phyloP scores from a whole-genome alignment of 1,139 yeast species.

The Pneumocystis canis region DNA sequence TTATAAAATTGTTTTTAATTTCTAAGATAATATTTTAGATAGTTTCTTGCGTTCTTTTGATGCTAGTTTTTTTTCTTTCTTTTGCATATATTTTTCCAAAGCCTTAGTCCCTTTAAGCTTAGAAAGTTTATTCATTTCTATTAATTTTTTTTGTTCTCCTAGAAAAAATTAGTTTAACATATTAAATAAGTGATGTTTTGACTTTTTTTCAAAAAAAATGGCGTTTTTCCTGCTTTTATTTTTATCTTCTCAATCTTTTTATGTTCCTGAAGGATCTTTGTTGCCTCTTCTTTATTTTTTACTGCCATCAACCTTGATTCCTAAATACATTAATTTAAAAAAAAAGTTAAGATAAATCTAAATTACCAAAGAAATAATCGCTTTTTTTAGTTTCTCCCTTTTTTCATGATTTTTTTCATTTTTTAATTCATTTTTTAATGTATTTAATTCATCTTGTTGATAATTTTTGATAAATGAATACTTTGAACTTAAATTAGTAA shows the following conservation, averaged over 20 bases:
- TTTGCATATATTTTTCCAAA: conserved; percentile 72
- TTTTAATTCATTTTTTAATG: conserved; percentile 42
- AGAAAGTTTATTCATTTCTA: conserved; percentile 80
- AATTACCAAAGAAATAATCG: conserved; percentile 7
- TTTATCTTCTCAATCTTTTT: conserved; percentile 35
- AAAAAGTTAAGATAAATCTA: not conserved
- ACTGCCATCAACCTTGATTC: conserved; percentile 65
- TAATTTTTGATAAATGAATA: conserved; percentile 79
- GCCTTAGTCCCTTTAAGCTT: conserved; percentile 63
- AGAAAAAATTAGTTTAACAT: not conserved
- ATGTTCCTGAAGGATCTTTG: conserved; percentile 38
- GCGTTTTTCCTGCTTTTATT: conserved; percentile 36
- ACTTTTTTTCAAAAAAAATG: conserved; percentile 55
- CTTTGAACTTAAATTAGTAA: conserved; percentile 44
- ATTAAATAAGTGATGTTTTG: not conserved
- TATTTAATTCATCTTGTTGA: conserved; percentile 52
- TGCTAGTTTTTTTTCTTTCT: conserved; percentile 83
- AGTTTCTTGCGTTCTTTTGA: conserved; percentile 65
- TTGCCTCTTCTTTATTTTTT: conserved; percentile 61
- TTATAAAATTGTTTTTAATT: not conserved
- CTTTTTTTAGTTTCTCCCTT: conserved; percentile 34
- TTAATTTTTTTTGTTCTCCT: conserved; percentile 61
- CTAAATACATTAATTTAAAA: conserved; percentile 2
- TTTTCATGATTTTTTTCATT: conserved; percentile 38
- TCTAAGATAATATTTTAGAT: not conserved